Conservation (phyloP, 495 filamentous ascomycete genomes). For the Physcia stellaris region DNA sequence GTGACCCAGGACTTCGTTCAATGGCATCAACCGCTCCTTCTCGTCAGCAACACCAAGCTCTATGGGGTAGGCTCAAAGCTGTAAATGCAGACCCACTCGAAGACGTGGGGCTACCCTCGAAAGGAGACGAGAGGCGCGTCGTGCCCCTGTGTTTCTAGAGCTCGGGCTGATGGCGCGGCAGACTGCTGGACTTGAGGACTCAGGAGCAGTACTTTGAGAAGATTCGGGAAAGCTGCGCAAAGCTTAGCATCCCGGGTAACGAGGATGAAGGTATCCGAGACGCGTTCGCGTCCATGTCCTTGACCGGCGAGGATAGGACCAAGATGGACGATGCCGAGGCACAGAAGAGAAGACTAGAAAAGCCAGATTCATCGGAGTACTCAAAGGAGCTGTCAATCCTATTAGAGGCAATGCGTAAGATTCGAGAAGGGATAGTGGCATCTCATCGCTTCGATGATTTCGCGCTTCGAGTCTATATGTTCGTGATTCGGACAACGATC, state of each 20-base stretch:
- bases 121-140: slow-evolving; percentile 61
- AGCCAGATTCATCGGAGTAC: slow-evolving; percentile 20
- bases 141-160: neutral
- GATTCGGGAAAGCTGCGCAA: slow-evolving; percentile 76
- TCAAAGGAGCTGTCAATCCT: slow-evolving; percentile 43
- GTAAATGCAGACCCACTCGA: slow-evolving; percentile 59
- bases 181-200: slow-evolving; percentile 57
- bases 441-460: slow-evolving; percentile 47
- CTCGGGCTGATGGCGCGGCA: slow-evolving; percentile 21
- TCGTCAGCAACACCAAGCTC: slow-evolving; percentile 35
- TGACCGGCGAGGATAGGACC: slow-evolving; percentile 1
- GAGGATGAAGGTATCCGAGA: slow-evolving; percentile 55
- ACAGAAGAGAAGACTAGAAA: slow-evolving; percentile 12
- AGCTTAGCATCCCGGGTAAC: slow-evolving; percentile 59
- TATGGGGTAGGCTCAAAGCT: slow-evolving; percentile 60
- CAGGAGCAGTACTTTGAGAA: slow-evolving; percentile 77
- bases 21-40: slow-evolving; percentile 4
- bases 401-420: slow-evolving; percentile 69
- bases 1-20: too few relatives aligned
- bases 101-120: slow-evolving; percentile 69
- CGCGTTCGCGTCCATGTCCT: slow-evolving; percentile 50
- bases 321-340: slow-evolving; percentile 1
- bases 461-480: slow-evolving; percentile 29
- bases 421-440: slow-evolving; percentile 77
- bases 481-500: slow-evolving; percentile 50